These are phyloP conservation scores for Pythium myriotylum DNA, from an alignment of 352 stramenopile species.

Conservation along the genomic window DNA sequence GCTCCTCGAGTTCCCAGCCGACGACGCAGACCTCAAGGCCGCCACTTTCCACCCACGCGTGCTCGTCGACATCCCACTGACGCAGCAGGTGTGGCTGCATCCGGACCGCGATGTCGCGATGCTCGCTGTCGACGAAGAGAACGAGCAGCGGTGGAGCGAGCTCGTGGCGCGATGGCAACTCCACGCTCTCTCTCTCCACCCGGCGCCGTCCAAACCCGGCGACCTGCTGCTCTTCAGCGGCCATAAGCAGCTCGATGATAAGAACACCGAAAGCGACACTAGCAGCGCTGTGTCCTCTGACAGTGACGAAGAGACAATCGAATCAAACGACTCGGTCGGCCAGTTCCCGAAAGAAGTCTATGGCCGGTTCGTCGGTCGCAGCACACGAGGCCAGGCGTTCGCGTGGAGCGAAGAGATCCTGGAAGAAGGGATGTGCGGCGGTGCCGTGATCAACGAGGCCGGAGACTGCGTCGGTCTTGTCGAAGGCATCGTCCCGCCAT, in stretches of 20 bases:
- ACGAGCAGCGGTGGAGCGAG: slow-evolving; percentile 29
- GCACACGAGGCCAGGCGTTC: slow-evolving; percentile 63
- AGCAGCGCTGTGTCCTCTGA: slow-evolving; percentile 12
- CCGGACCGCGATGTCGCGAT: slow-evolving; percentile 60
- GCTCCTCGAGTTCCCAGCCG: slow-evolving; percentile 40
- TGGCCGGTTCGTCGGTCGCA: slow-evolving; percentile 67
- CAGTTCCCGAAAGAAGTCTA: slow-evolving; percentile 52
- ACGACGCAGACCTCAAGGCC: slow-evolving; percentile 1
- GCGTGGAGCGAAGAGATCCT: slow-evolving; percentile 73
- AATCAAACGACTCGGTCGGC: slow-evolving; percentile 17
- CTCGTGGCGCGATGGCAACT: slow-evolving; percentile 36
- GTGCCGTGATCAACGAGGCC: slow-evolving; percentile 50
- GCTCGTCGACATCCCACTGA: slow-evolving; percentile 59
- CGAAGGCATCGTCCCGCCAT: slow-evolving; percentile 73
- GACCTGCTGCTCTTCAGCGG: slow-evolving; percentile 55
- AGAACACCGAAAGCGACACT: not conserved
- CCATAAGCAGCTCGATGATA: slow-evolving; percentile 39
- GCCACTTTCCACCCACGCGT: slow-evolving; percentile 36
- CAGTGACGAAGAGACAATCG: slow-evolving; percentile 23
- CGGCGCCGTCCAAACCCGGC: slow-evolving; percentile 28
- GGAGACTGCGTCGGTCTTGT: slow-evolving; percentile 67
- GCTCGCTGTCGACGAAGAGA: slow-evolving; percentile 46
- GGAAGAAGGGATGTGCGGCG: slow-evolving; percentile 84
- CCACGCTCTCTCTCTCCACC: slow-evolving; percentile 38
- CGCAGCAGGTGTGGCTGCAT: slow-evolving; percentile 54